Conservation (phyloP, 805 yeast genomes). For the Wickerhamomyces rabaulensis region DNA sequence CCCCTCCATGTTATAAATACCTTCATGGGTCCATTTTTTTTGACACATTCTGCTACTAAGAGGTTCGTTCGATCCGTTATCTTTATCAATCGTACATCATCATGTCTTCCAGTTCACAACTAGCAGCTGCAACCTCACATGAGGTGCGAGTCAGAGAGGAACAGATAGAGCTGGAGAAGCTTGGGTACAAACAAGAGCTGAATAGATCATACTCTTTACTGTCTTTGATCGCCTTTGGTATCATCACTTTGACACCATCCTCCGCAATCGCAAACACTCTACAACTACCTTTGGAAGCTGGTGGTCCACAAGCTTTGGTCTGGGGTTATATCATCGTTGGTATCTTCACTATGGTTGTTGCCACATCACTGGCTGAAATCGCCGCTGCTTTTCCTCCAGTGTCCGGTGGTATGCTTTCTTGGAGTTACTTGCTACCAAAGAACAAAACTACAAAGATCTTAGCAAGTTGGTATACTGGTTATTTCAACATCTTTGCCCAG, state of each 20-base stretch:
- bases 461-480: constrained; percentile 28
- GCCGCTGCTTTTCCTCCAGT: constrained; percentile 30
- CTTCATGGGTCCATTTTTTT: too few relatives aligned
- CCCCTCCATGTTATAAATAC: too few relatives aligned
- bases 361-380: constrained; percentile 26
- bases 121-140: not conserved
- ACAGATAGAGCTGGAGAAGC: constrained; percentile 12
- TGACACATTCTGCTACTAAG: too few relatives aligned
- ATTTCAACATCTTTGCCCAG: constrained; percentile 24
- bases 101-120: not conserved
- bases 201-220: constrained; percentile 20
- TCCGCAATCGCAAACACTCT: constrained; percentile 24
- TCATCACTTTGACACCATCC: constrained; percentile 22
- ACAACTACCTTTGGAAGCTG: constrained; percentile 18
- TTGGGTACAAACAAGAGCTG: constrained; percentile 24
- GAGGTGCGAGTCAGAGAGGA: not conserved
- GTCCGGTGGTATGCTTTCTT: constrained; percentile 30
- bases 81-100: too few relatives aligned
- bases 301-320: constrained; percentile 24
- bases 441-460: constrained; percentile 20
- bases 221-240: constrained; percentile 22
- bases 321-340: constrained; percentile 25
- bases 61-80: too few relatives aligned
- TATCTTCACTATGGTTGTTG: constrained; percentile 21
- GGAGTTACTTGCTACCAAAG: constrained; percentile 29